These are phyloP conservation scores for Cucurbita moschata DNA, from an alignment of 306 rosid genomes.

Conservation along the genomic window DNA sequence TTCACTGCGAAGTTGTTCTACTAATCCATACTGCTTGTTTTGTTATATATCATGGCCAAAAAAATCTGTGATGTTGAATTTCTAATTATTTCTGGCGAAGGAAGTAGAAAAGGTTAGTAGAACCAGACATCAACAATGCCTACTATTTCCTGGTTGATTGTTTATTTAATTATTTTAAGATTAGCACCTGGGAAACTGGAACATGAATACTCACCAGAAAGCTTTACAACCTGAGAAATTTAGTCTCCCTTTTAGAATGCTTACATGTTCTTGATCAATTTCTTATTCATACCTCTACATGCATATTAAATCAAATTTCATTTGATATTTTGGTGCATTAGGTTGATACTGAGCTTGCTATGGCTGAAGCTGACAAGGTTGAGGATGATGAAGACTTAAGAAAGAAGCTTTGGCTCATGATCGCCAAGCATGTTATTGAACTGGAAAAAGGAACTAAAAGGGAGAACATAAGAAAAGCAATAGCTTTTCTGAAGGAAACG, in stretches of 20 bases:
- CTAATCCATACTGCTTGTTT: not conserved
- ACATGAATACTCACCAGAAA: not conserved
- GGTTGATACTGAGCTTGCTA: slow-evolving; percentile 98
- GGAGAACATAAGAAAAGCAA: slow-evolving; percentile 92
- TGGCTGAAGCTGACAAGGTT: slow-evolving; percentile 99
- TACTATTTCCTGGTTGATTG: not conserved
- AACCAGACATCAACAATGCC: not conserved
- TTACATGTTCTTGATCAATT: slow-evolving; percentile 1
- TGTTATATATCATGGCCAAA: not conserved
- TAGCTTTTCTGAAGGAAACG: slow-evolving; percentile 98
- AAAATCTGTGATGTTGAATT: not conserved
- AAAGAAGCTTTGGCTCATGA: slow-evolving; percentile 98
- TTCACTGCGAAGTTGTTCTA: slow-evolving; percentile 15
- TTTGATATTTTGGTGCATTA: slow-evolving; percentile 18
- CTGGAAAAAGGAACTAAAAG: slow-evolving; percentile 95
- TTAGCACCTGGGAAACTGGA: not conserved
- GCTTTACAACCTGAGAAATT: not conserved
- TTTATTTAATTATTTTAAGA: not conserved
- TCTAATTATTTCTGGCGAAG: not conserved
- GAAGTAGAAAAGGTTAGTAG: slow-evolving; percentile 10
- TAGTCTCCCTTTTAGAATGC: not conserved
- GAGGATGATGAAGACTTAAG: slow-evolving; percentile 96
- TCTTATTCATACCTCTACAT: not conserved
- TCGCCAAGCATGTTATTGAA: slow-evolving; percentile 88
- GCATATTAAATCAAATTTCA: not conserved